These are phyloP conservation scores for Phyllosticta capitalensis DNA, from an alignment of 2,329 filamentous ascomycete genomes.

Conservation along the genomic window DNA sequence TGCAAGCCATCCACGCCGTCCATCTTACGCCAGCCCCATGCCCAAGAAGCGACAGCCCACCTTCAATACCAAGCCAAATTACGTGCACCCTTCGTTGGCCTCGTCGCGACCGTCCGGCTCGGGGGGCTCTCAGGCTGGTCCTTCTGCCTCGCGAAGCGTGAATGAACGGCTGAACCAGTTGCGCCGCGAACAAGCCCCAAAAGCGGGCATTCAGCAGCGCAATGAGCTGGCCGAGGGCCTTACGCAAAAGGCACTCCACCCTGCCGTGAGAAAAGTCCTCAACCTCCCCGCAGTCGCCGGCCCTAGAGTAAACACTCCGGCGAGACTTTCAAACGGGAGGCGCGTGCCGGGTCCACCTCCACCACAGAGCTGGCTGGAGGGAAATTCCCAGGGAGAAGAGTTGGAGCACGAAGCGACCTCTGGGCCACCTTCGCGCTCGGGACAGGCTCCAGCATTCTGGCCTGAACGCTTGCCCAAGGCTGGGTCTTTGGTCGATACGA, in stretches of 20 bases:
- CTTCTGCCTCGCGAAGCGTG: slow-evolving; percentile 25
- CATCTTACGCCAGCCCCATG: slow-evolving; percentile 23
- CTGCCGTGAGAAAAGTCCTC: slow-evolving; percentile 34
- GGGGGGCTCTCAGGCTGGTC: slow-evolving; percentile 6
- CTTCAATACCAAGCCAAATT: slow-evolving; percentile 29
- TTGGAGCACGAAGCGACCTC: slow-evolving; percentile 18
- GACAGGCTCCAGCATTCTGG: not conserved
- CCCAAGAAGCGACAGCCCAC: slow-evolving; percentile 38
- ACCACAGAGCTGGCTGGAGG: slow-evolving; percentile 36
- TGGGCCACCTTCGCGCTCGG: slow-evolving; percentile 7
- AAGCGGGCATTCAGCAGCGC: slow-evolving; percentile 31
- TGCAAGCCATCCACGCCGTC: not conserved
- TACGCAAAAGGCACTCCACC: slow-evolving; percentile 35
- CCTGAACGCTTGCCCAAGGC: slow-evolving; percentile 12
- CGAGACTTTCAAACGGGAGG: slow-evolving; percentile 11
- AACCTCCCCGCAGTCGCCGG: slow-evolving; percentile 37
- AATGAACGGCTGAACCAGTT: slow-evolving; percentile 40
- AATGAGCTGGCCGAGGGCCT: slow-evolving; percentile 35
- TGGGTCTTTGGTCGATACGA: slow-evolving; percentile 40
- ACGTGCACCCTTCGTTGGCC: slow-evolving; percentile 28
- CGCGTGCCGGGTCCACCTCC: slow-evolving; percentile 34
- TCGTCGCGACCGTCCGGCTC: slow-evolving; percentile 21
- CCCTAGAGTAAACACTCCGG: slow-evolving; percentile 33
- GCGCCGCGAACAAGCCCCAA: slow-evolving; percentile 32
- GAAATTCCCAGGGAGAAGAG: slow-evolving; percentile 13